Percentiles rank a stretch among this genome's conserved stretches.
These are phyloP conservation scores for Cichorium intybus DNA, from an alignment of 140 eudicot species.

Conservation along the genomic window DNA sequence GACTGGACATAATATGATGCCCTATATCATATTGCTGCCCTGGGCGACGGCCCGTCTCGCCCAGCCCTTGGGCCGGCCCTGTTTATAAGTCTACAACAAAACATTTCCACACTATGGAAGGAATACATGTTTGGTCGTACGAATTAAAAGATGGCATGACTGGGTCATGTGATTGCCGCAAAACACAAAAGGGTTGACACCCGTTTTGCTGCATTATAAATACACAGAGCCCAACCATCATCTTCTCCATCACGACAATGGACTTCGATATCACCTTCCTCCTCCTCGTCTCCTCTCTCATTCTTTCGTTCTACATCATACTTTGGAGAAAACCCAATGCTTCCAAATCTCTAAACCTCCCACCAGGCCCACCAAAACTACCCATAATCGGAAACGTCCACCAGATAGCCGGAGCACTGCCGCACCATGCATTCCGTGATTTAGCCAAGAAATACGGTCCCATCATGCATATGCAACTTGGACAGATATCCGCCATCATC, in stretches of 20 bases:
- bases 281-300: not conserved
- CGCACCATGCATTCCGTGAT: slow-evolving; percentile 7
- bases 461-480: slow-evolving; percentile 19
- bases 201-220: not conserved
- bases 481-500: slow-evolving; percentile 10
- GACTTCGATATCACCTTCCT: not conserved
- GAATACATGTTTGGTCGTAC: too few relatives aligned
- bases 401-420: slow-evolving; percentile 14
- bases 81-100: too few relatives aligned
- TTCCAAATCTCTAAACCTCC: not conserved
- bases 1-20: too few relatives aligned
- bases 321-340: not conserved
- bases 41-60: too few relatives aligned
- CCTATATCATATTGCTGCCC: too few relatives aligned
- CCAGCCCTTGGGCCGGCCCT: too few relatives aligned
- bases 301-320: not conserved
- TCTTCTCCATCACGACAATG: not conserved
- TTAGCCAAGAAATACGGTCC: slow-evolving; percentile 4
- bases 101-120: too few relatives aligned
- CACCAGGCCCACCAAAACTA: slow-evolving; percentile 4
- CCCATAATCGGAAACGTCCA: not conserved
- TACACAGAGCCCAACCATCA: not conserved
- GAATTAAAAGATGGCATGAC: too few relatives aligned
- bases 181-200: not conserved
- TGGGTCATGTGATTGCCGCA: not conserved